These are phyloP conservation scores for Phoma sp. DNA, from an alignment of 2,329 filamentous ascomycete species.

Conservation along the genomic window DNA sequence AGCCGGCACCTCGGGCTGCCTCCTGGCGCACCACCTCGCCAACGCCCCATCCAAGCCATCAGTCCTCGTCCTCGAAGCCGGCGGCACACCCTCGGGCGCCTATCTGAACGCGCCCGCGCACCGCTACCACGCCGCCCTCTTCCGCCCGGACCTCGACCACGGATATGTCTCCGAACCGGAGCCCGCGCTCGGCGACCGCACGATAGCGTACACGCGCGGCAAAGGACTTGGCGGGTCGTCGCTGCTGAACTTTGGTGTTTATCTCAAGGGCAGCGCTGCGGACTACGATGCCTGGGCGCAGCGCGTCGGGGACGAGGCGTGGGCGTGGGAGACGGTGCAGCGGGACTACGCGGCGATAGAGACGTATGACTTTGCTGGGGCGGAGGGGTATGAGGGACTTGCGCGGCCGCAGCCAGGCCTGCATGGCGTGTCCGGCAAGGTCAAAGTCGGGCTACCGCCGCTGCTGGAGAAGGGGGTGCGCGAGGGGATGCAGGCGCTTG, in stretches of 20 bases:
- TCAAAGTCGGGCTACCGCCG: conserved; percentile 52
- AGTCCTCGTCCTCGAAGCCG: conserved; percentile 68
- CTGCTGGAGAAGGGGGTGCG: conserved; percentile 64
- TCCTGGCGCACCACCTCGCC: conserved; percentile 62
- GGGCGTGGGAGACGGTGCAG: conserved; percentile 61
- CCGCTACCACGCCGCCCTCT: conserved; percentile 55
- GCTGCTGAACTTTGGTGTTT: conserved; percentile 54
- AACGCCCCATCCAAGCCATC: conserved; percentile 55
- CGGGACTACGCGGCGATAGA: conserved; percentile 61
- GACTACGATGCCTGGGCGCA: conserved; percentile 69
- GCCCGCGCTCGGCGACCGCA: conserved; percentile 46
- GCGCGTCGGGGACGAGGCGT: conserved; percentile 62
- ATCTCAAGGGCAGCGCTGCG: conserved; percentile 58
- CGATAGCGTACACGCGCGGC: conserved; percentile 54
- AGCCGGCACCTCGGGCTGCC: conserved; percentile 67
- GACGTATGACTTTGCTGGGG: conserved; percentile 54
- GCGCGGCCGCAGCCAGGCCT: conserved; percentile 52
- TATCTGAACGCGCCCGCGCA: conserved; percentile 56
- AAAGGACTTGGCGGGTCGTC: conserved; percentile 59
- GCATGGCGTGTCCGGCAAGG: conserved; percentile 54
- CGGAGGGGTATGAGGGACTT: conserved; percentile 52
- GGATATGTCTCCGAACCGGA: conserved; percentile 52
- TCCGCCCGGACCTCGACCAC: conserved; percentile 59
- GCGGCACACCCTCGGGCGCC: conserved; percentile 57
- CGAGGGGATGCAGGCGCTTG: conserved; percentile 61